A percentile compares a stretch with the other conserved stretches of the same genome.
Evolutionary conservation across 2,329 filamentous ascomycete species (phyloP).

Genomic region (Arthrobotrys megalospora): DNA sequence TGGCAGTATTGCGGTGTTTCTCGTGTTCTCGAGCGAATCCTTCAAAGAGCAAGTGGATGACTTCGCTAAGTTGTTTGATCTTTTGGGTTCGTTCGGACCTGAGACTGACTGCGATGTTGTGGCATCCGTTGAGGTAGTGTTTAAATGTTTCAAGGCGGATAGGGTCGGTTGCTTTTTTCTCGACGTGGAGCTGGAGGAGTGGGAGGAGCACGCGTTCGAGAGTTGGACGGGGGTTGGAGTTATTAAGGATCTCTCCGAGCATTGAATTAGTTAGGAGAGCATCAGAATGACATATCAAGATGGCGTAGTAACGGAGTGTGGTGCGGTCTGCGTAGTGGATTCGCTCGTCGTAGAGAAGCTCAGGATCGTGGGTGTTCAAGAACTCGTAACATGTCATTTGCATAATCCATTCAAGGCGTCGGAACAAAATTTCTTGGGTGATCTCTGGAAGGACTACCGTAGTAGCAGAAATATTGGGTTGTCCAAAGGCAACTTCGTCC

Average conservation of each 20-base stretch:
- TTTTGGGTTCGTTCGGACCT: slow-evolving; percentile 17
- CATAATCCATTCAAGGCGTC: slow-evolving; percentile 32
- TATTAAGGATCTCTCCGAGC: background rate
- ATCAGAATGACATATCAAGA: slow-evolving; percentile 25
- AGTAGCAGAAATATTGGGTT: background rate
- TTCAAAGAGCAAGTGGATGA: slow-evolving; percentile 13
- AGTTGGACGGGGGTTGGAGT: background rate
- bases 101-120: slow-evolving; percentile 11
- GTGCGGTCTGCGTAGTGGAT: slow-evolving; percentile 25
- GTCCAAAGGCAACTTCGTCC: background rate
- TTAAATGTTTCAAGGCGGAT: background rate
- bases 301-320: slow-evolving; percentile 34
- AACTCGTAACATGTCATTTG: slow-evolving; percentile 37
- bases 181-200: slow-evolving; percentile 20
- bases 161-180: background rate
- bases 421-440: slow-evolving; percentile 16
- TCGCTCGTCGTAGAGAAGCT: slow-evolving; percentile 16
- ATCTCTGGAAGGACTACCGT: background rate
- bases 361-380: slow-evolving; percentile 4
- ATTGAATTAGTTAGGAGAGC: slow-evolving; percentile 14
- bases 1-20: slow-evolving; percentile 14
- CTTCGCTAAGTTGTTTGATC: slow-evolving; percentile 8
- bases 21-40: background rate
- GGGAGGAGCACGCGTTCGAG: slow-evolving; percentile 17
- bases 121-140: slow-evolving; percentile 2